Evolutionary conservation across 345 rosid genomes (phyloP).

Genomic region (Heritiera littoralis): DNA sequence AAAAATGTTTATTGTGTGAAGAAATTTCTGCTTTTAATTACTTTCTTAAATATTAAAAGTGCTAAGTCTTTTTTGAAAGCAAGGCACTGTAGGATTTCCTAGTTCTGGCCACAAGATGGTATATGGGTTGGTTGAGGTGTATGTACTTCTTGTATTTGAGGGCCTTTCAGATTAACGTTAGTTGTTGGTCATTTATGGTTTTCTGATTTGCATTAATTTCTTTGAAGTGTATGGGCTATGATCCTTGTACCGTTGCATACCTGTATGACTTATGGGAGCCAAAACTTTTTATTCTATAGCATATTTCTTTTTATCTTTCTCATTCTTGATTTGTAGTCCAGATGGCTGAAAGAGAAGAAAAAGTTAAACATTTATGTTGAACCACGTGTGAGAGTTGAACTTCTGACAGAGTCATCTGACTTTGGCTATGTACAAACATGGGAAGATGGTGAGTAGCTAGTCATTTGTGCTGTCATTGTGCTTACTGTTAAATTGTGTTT

Average conservation of each 20-base stretch:
- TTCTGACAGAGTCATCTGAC: constrained; percentile 74
- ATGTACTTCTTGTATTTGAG: neutral
- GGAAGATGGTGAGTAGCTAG: constrained; percentile 71
- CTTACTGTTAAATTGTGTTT: neutral
- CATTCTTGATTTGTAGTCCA: constrained; percentile 36
- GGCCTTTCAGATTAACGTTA: neutral
- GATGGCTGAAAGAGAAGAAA: constrained; percentile 86
- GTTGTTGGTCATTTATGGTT: neutral
- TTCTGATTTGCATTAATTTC: neutral
- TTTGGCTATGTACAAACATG: constrained; percentile 82
- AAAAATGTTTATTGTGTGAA: neutral
- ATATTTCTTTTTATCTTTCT: neutral
- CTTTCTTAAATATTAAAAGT: neutral
- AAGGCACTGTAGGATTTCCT: neutral
- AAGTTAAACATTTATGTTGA: constrained; percentile 77
- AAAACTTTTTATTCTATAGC: neutral
- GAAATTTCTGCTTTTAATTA: neutral
- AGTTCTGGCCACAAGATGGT: neutral
- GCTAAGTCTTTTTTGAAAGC: neutral
- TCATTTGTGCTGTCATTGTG: neutral
- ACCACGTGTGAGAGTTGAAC: constrained; percentile 79
- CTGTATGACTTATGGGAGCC: constrained; percentile 3
- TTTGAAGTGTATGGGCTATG: neutral
- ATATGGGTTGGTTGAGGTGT: neutral
- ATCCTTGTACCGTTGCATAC: neutral